A percentile compares a stretch with the other conserved stretches of the same genome.
These are phyloP conservation scores for Rhazya stricta DNA, from an alignment of 257 asterid species.

Conservation along the genomic window DNA sequence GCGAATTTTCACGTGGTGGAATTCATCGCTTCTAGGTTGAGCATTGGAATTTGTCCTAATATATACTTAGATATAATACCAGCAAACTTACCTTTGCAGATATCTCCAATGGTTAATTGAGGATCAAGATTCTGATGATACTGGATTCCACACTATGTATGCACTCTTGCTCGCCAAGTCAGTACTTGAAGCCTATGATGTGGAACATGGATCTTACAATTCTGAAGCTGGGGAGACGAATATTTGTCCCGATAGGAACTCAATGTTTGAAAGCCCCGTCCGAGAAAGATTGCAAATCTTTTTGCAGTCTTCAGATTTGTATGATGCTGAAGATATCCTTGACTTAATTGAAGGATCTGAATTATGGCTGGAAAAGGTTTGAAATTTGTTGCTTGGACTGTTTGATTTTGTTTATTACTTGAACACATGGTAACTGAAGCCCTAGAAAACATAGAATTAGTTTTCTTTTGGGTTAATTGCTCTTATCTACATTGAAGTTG, in stretches of 20 bases:
- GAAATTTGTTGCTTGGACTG: not conserved
- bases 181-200: constrained; percentile 59
- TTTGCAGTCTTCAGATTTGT: constrained; percentile 80
- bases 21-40: not conserved
- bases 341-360: constrained; percentile 85
- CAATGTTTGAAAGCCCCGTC: constrained; percentile 68
- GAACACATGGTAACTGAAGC: not conserved
- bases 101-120: constrained; percentile 98
- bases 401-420: constrained; percentile 1
- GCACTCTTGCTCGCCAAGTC: constrained; percentile 88
- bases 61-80: constrained; percentile 5
- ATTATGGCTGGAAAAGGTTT: constrained; percentile 92
- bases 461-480: no score
- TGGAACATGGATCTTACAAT: constrained; percentile 39
- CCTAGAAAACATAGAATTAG: not conserved
- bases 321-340: constrained; percentile 85
- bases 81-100: constrained; percentile 37
- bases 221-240: constrained; percentile 34
- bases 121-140: constrained; percentile 76
- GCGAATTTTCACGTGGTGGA: no score
- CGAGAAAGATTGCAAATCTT: constrained; percentile 84
- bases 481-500: no score
- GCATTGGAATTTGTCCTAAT: not conserved
- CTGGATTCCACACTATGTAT: constrained; percentile 73
- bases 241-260: constrained; percentile 34